Evolutionary conservation across 768 basidiomycete genomes (phyloP), one percentile per base, ranked within the genome.

Genomic region (Termitomyces sp.): DNA sequence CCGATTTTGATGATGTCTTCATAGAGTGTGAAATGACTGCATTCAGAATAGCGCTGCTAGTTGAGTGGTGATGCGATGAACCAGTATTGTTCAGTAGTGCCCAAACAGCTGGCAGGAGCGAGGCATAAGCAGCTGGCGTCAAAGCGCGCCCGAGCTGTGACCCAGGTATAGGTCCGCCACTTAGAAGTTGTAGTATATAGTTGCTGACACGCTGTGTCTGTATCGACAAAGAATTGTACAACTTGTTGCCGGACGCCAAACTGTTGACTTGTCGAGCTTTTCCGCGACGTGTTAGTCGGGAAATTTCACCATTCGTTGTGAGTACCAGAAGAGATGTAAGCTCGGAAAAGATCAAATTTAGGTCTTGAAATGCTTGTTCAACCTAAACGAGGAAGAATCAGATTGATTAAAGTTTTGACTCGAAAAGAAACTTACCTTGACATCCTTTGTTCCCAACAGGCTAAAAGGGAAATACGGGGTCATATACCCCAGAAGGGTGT

Each of bases 381-480:
- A 79, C 64, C 90, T 91, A 47, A 61, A 37, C 60, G 52, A 56
- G 35, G 62, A 52, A 48, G 62, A 52, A 48, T 45, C 28, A 32
- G 21, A n/a, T 35, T 7, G 25, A 40, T 11, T 16, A 12, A 21
- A 12, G 17, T 27, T n/a, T 42, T 8, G 45, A n/a, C 21, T 34
- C 9, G n/a, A 5, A 11, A 25, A 49, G 21, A 56, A 16, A 43
- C 56, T 58, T 48, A 82, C 89, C 78, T 86, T 86, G 59, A 79
- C 76, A 65, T 89, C 86, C 44, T 79, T 76, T 56, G 69, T 60
- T 3, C 74, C 71, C 58, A 74, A 68, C 6, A 72, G 69, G 41
- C 65, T 68, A 69, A 93, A 94, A 1, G 95, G 95, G 67, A 98
- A 97, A 70, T 94, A 93, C 3, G 86, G 76, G 5, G 83, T 70